Evolutionary conservation across 106 monocot genomes (phyloP).

Genomic region (Gastrodia elata): DNA sequence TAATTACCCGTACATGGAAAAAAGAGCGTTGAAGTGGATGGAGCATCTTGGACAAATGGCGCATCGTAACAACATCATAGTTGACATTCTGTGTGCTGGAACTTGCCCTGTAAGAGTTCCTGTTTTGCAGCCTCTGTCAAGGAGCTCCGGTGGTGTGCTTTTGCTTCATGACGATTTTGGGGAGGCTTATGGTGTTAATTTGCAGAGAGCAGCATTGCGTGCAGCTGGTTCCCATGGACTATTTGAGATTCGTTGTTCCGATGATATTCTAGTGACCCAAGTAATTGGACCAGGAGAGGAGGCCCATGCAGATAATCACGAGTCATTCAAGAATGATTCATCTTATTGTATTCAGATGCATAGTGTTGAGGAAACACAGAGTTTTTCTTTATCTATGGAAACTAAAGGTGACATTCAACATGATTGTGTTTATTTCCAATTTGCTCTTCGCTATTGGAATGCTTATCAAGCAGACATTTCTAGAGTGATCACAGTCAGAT

Average conservation of each 20-base stretch:
- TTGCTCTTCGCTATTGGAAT: conserved; percentile 77
- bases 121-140: conserved; percentile 80
- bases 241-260: conserved; percentile 90
- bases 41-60: conserved; percentile 78
- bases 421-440: conserved; percentile 82
- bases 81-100: conserved; percentile 89
- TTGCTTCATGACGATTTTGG: conserved; percentile 99
- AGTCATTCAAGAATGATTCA: conserved; percentile 81
- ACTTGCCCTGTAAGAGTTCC: conserved; percentile 87
- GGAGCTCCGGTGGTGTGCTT: conserved; percentile 84
- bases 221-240: conserved; percentile 87
- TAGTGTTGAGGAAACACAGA: conserved; percentile 92
- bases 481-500: conserved; percentile 82
- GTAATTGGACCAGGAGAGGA: conserved; percentile 98
- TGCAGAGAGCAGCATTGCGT: conserved; percentile 82
- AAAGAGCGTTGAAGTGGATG: conserved; percentile 86
- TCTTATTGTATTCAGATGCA: conserved; percentile 83
- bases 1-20: conserved; percentile 97
- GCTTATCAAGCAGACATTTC: conserved; percentile 70
- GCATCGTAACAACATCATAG: conserved; percentile 49
- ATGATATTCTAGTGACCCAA: conserved; percentile 90
- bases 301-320: conserved; percentile 66
- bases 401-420: conserved; percentile 63
- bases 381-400: conserved; percentile 88
- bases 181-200: conserved; percentile 97